A percentile compares a stretch with the other conserved stretches of the same genome.
phyloP scores from a whole-genome alignment of 2,329 filamentous ascomycete species.

The Knoxdaviesia capensis region DNA sequence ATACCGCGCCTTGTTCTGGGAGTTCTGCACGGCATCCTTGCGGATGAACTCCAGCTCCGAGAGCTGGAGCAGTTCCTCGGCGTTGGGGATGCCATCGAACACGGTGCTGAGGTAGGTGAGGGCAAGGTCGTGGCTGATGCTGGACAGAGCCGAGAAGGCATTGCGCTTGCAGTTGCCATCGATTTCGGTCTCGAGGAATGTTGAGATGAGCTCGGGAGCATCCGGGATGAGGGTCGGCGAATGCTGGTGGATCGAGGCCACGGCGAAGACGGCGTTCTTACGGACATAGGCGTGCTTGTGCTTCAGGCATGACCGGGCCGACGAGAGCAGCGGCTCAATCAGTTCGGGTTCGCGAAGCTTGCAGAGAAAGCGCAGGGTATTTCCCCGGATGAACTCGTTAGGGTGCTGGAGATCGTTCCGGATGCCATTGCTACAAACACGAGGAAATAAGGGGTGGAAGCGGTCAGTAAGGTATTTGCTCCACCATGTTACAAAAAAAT shows the following conservation, averaged over 20 bases:
- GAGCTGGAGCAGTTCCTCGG: slow-evolving; percentile 81
- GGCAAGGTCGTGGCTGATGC: slow-evolving; percentile 85
- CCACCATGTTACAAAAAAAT: too few species aligned
- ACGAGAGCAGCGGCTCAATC: slow-evolving; percentile 86
- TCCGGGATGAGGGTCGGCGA: slow-evolving; percentile 86
- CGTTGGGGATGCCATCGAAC: slow-evolving; percentile 85
- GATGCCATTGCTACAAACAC: slow-evolving; percentile 63
- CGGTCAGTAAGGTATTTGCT: too few species aligned
- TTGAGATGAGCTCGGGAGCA: slow-evolving; percentile 75
- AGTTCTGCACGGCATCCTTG: slow-evolving; percentile 88
- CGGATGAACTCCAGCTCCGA: slow-evolving; percentile 94
- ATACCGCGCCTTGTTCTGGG: slow-evolving; percentile 90
- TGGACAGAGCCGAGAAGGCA: slow-evolving; percentile 77
- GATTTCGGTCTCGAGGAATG: slow-evolving; percentile 77
- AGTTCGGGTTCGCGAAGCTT: slow-evolving; percentile 92
- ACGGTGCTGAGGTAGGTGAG: slow-evolving; percentile 71
- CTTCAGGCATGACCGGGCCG: slow-evolving; percentile 78
- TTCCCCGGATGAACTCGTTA: slow-evolving; percentile 95
- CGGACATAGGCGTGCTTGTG: slow-evolving; percentile 94
- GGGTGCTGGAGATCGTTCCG: slow-evolving; percentile 92
- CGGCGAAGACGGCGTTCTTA: slow-evolving; percentile 92
- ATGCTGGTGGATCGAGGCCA: slow-evolving; percentile 81
- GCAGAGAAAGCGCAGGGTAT: slow-evolving; percentile 92
- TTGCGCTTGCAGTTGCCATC: slow-evolving; percentile 96
- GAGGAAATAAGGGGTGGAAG: not conserved